Conservation (phyloP, 768 basidiomycete genomes). For the Leccinum fibrillosum region DNA sequence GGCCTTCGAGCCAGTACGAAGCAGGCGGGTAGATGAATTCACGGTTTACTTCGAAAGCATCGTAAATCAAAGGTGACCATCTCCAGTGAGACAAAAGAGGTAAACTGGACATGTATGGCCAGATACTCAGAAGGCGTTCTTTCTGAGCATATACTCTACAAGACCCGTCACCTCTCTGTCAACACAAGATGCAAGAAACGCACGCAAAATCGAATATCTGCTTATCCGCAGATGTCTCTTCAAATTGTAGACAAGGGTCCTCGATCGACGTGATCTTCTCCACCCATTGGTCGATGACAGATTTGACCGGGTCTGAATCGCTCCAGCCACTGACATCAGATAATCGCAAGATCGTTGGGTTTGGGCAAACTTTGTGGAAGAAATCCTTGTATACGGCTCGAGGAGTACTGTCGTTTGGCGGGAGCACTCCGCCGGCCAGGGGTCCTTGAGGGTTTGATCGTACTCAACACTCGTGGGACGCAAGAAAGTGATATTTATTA, state of each 20-base stretch:
- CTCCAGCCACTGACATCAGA: constrained; percentile 22
- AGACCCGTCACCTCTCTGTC: neutral
- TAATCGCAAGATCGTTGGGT: constrained; percentile 31
- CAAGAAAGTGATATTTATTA: constrained; percentile 5
- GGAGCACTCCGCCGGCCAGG: constrained; percentile 35
- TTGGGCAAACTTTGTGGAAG: constrained; percentile 37
- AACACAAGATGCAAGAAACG: neutral
- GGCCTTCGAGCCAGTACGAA: constrained; percentile 2
- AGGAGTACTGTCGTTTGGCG: constrained; percentile 27
- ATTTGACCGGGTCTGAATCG: constrained; percentile 22
- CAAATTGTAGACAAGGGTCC: constrained; percentile 39
- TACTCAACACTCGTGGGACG: neutral
- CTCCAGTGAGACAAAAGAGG: constrained; percentile 33
- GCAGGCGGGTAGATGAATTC: constrained; percentile 18
- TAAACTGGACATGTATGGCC: constrained; percentile 31
- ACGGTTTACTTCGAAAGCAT: constrained; percentile 25
- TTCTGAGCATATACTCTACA: constrained; percentile 31
- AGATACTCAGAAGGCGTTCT: constrained; percentile 31
- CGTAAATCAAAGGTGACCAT: constrained; percentile 34
- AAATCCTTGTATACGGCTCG: constrained; percentile 35
- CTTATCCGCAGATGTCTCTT: constrained; percentile 15
- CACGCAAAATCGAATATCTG: constrained; percentile 17
- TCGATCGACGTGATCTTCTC: constrained; percentile 31
- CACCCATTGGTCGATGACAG: constrained; percentile 35
- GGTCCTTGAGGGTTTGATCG: constrained; percentile 28